Base-by-base conservation (phyloP, 108 stramenopile genomes). In the Aureococcus anophagefferens region DNA sequence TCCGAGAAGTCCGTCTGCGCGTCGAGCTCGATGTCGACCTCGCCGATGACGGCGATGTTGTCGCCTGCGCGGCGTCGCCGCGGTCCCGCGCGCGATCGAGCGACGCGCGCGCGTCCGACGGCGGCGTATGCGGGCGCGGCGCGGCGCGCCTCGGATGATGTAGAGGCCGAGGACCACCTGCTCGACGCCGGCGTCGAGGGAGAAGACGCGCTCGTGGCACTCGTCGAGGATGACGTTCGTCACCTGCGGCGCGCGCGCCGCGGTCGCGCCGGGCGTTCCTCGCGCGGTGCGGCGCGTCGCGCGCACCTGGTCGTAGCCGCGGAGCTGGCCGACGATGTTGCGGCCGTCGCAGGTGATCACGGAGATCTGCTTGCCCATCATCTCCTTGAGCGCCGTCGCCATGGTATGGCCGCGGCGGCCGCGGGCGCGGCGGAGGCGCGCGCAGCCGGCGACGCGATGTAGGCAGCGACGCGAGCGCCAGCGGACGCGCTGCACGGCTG, bases 151-250 rank as follows among this genome's bases (percentile, higher is more conserved):
- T 33, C 82, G 76, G 62, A 81, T 72, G 37, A 83, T 82, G 69
- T 81, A 83, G 35, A 83, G 70, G 21, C 82, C 82, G 4, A 83
- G 75, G 35, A 68, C 65, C 5, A 79, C 77, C 75, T 82, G 79
- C 37, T 79, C 78, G 21, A 81, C 81, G 35, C 81, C 82, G 33
- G 69, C 71, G n/a, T 76, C 65, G n/a, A 68, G 66, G 31, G 81
- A 80, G 64, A 77, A 83, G 33, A 83, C 72, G 46, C 82, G 64
- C 79, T 83, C 82, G 71, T 76, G 78, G 70, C 81, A 81, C n/a
- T 71, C 63, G n/a, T 82, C 81, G 70, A 83, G 46, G 65, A 83
- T 76, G 18, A 83, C 46, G 76, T 83, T 83, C 75, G 68, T 82
- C 51, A 59, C 51, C 40, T 44, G 40, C n/a, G n/a, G n/a, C n/a